Conservation (phyloP, 2,329 filamentous ascomycete species). For the Aspergillus quadricinctus region DNA sequence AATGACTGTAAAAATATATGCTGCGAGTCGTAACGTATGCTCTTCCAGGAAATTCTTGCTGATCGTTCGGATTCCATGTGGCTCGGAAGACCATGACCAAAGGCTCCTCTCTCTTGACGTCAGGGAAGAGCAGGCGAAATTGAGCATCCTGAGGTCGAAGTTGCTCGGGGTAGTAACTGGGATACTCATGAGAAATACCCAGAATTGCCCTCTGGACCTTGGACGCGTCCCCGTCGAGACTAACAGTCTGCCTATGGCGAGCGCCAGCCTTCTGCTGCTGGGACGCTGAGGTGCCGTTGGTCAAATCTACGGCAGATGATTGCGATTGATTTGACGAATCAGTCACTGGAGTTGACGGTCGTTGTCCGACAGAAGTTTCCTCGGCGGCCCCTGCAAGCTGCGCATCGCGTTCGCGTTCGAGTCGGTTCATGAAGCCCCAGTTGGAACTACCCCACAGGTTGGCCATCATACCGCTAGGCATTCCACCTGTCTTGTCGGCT, state of each 20-base stretch:
- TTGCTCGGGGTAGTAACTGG: conserved; percentile 73
- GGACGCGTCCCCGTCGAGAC: conserved; percentile 46
- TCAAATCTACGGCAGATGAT: conserved; percentile 16
- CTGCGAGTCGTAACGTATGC: conserved; percentile 83
- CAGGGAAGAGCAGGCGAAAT: conserved; percentile 86
- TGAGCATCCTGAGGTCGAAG: conserved; percentile 85
- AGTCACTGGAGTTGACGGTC: conserved; percentile 19
- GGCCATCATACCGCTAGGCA: conserved; percentile 82
- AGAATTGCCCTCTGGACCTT: conserved; percentile 32
- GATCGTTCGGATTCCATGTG: conserved; percentile 75
- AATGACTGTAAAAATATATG: conserved; percentile 95
- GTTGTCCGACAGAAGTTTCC: conserved; percentile 11
- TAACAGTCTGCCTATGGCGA: conserved; percentile 54
- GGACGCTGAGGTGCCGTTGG: conserved; percentile 19
- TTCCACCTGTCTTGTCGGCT: conserved; percentile 59
- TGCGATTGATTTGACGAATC: conserved; percentile 22
- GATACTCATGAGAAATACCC: conserved; percentile 52
- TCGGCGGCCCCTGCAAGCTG: conserved; percentile 23
- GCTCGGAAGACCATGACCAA: conserved; percentile 89
- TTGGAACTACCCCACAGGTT: conserved; percentile 91
- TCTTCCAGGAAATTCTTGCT: conserved; percentile 74
- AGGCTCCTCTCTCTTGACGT: conserved; percentile 71
- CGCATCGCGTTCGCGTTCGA: conserved; percentile 52
- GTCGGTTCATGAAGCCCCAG: conserved; percentile 66
- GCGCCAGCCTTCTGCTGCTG: conserved; percentile 24